Base-by-base conservation (phyloP, 2,329 filamentous ascomycete species). In the Penicillium sp. region DNA sequence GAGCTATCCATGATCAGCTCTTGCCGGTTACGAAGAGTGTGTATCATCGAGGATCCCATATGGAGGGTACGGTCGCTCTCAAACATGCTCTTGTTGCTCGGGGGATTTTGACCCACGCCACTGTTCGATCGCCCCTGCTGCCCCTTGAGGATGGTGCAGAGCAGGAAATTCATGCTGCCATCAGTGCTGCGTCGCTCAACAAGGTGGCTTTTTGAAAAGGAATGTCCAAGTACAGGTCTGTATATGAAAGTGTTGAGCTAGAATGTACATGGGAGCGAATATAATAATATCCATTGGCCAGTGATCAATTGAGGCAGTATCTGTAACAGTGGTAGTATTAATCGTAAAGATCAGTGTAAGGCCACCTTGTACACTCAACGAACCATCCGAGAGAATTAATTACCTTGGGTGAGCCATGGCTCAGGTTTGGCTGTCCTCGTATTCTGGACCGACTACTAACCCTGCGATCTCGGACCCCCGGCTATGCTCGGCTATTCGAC, bases 21-120 rank as follows among this genome's bases (percentile, higher is more conserved):
- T 61, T 78, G 3, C 76, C 75, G 1, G 67, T 78, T 0, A 78
- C 76, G 1, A 76, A 75, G 63, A 72, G 70, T n/a, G 74, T 78
- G 0, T 78, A 78, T 56, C 75, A 78, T 59, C 72, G 75, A 6
- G 76, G 75, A 9, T 77, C 74, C 8, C 76, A 78, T 49, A 78
- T 78, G 75, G 75, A 78, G 62, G 76, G 76, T 5, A 78, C 75
- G 1, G 74, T 77, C 2, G 72, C 72, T 3, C 55, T 78, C 21
- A 78, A 78, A 64, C 75, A 77, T 51, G 75, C 74, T 13, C 62
- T 78, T 24, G 74, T 78, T 21, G 75, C 75, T 10, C 61, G 75
- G 3, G 75, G 76, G 1, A 76, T 77, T 29, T 53, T 77, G 12
- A 64, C 68, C 12, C 74, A 78, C 44, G 74, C 75, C 9, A 77